A percentile compares a stretch with the other conserved stretches of the same genome.
Conservation (phyloP, 495 filamentous ascomycete genomes). For the Bombardia bombarda region DNA sequence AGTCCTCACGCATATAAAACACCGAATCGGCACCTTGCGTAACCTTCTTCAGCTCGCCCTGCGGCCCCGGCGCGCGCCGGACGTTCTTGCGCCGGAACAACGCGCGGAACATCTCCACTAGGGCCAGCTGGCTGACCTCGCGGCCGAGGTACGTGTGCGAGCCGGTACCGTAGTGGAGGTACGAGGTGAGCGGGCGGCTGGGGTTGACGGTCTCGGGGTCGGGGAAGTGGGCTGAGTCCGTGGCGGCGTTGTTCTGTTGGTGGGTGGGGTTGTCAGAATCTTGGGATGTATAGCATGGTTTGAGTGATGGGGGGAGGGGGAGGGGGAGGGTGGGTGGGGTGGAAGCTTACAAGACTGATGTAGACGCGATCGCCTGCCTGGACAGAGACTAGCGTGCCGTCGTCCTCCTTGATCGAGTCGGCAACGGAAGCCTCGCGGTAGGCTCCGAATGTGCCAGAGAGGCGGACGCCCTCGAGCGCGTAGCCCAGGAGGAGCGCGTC, state of each 20-base stretch:
- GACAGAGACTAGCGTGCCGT: slow-evolving; percentile 37
- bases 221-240: slow-evolving; percentile 60
- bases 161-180: slow-evolving; percentile 59
- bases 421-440: slow-evolving; percentile 43
- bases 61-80: slow-evolving; percentile 57
- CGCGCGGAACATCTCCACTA: slow-evolving; percentile 61
- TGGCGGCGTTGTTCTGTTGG: slow-evolving; percentile 45
- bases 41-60: slow-evolving; percentile 70
- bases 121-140: slow-evolving; percentile 52
- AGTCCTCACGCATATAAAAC: slow-evolving; percentile 67
- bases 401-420: slow-evolving; percentile 42
- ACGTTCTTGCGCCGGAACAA: slow-evolving; percentile 56
- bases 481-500: slow-evolving; percentile 41
- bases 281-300: too few relatives aligned
- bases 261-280: slow-evolving; percentile 11
- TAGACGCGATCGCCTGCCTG: slow-evolving; percentile 35
- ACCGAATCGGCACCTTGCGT: slow-evolving; percentile 50
- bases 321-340: background rate
- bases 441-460: slow-evolving; percentile 36
- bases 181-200: slow-evolving; percentile 56
- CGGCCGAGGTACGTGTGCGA: slow-evolving; percentile 55
- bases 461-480: slow-evolving; percentile 44
- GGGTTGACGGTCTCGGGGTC: slow-evolving; percentile 57
- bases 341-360: slow-evolving; percentile 44
- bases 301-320: slow-evolving; percentile 10